Percentiles rank a stretch among this genome's conserved stretches.
Evolutionary conservation across 179 eudicot species (phyloP).

Genomic region (Beta corolliflora): DNA sequence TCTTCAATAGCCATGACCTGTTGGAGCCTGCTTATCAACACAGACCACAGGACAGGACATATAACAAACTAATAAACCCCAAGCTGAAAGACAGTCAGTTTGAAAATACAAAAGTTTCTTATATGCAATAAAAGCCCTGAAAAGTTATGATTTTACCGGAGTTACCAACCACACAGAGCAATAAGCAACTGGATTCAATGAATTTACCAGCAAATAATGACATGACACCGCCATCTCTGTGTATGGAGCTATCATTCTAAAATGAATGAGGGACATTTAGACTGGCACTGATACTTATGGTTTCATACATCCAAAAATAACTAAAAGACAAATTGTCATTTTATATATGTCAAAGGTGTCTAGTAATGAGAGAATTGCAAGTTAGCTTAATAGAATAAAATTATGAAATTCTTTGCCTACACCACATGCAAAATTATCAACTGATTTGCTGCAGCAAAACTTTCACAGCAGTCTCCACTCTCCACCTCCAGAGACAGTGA

Average conservation of each 20-base stretch:
- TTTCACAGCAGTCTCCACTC: neutral
- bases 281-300: neutral
- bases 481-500: neutral
- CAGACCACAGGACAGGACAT: conserved; percentile 23
- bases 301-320: neutral
- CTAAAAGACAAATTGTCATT: neutral
- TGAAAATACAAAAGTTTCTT: neutral
- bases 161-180: neutral
- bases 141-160: neutral
- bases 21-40: conserved; percentile 44
- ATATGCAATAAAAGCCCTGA: neutral
- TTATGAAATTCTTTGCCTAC: neutral
- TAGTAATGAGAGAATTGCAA: neutral
- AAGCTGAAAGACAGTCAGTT: neutral
- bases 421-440: neutral
- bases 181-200: neutral
- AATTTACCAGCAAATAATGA: neutral
- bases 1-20: conserved; percentile 47
- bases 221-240: neutral
- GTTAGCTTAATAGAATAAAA: neutral
- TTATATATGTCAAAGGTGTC: neutral
- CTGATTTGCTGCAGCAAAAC: neutral
- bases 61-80: conserved; percentile 17
- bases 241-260: neutral
- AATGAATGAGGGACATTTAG: neutral